Percentiles rank a stretch among this genome's conserved stretches.
phyloP scores from a whole-genome alignment of 129 eudicot genomes.

The Chrysanthemum seticuspe region DNA sequence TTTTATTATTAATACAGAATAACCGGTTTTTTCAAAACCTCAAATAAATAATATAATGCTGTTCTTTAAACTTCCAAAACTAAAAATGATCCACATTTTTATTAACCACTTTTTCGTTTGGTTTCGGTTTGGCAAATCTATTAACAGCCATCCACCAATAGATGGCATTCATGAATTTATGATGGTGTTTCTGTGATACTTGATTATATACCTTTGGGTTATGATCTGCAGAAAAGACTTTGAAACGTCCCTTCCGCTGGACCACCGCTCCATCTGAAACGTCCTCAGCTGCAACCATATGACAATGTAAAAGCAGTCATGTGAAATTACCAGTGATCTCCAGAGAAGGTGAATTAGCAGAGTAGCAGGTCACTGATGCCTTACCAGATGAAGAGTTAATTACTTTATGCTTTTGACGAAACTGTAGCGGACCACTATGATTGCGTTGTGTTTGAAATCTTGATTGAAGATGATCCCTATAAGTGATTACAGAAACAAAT shows the following conservation, averaged over 20 bases:
- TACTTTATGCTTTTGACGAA: constrained; percentile 65
- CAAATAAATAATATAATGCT: no score
- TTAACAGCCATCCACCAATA: no score
- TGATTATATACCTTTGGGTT: constrained; percentile 30
- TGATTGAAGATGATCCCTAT: constrained; percentile 63
- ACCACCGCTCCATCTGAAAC: constrained; percentile 81
- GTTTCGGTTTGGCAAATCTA: no score
- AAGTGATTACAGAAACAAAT: constrained; percentile 26
- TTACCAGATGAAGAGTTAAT: constrained; percentile 54
- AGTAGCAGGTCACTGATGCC: constrained; percentile 6
- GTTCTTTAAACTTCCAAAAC: no score
- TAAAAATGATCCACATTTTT: no score
- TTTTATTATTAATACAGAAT: no score
- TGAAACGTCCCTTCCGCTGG: constrained; percentile 91
- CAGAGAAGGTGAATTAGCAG: constrained; percentile 9
- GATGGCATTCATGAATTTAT: background rate
- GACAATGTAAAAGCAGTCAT: constrained; percentile 12
- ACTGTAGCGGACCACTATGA: constrained; percentile 79
- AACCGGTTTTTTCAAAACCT: no score
- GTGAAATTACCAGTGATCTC: background rate
- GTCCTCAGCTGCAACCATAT: constrained; percentile 62
- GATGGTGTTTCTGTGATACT: background rate
- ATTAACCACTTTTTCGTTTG: no score
- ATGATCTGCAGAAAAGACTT: constrained; percentile 83
- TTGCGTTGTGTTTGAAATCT: constrained; percentile 57